These are phyloP conservation scores for Rubia yunnanensis DNA, from an alignment of 257 asterid genomes.

Conservation along the genomic window DNA sequence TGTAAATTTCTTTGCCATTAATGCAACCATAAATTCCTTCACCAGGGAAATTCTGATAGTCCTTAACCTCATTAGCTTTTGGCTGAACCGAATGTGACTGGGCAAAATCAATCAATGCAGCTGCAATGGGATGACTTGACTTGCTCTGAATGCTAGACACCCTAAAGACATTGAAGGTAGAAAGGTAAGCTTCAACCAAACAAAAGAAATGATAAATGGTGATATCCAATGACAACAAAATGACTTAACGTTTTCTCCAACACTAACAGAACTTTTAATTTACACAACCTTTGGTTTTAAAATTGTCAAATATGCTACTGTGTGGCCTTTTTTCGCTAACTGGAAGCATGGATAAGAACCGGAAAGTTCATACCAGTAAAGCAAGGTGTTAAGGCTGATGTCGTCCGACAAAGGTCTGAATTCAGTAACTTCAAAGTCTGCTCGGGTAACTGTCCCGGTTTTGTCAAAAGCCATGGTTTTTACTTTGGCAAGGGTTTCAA, in stretches of 20 bases:
- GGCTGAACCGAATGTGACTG: slow-evolving; percentile 38
- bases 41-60: slow-evolving; percentile 61
- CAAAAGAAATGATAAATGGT: background rate
- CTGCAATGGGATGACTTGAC: slow-evolving; percentile 87
- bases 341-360: background rate
- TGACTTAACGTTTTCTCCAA: too few relatives aligned
- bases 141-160: slow-evolving; percentile 80
- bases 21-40: slow-evolving; percentile 79
- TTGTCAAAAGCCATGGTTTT: slow-evolving; percentile 86
- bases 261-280: background rate
- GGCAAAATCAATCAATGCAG: slow-evolving; percentile 57
- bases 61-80: slow-evolving; percentile 54
- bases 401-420: slow-evolving; percentile 44
- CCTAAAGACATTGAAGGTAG: slow-evolving; percentile 25
- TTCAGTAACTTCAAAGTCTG: slow-evolving; percentile 65
- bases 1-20: slow-evolving; percentile 41
- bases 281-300: background rate
- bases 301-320: background rate
- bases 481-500: slow-evolving; percentile 59
- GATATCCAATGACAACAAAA: background rate
- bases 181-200: background rate
- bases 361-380: slow-evolving; percentile 47
- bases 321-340: background rate
- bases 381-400: slow-evolving; percentile 28
- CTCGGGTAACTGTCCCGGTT: slow-evolving; percentile 83